A percentile compares a stretch with the other conserved stretches of the same genome.
phyloP scores from a whole-genome alignment of 1,284 basidiomycete species.

The Pseudozyma sp. region DNA sequence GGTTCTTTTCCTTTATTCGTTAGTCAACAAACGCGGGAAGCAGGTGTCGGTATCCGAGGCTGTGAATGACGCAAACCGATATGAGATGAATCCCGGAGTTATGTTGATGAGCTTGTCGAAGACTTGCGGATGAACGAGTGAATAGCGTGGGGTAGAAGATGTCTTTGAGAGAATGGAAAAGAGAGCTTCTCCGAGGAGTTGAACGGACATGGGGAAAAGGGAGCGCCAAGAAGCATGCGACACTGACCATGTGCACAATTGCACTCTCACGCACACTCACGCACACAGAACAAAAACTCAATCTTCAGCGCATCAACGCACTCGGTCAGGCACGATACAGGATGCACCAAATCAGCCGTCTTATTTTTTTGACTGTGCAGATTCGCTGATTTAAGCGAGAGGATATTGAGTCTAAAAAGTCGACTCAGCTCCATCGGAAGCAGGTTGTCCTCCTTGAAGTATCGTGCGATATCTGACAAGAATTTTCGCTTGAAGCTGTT shows the following conservation, averaged over 20 bases:
- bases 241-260: neutral
- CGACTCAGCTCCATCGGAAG: slow-evolving; percentile 28
- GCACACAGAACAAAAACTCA: no score
- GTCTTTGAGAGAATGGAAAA: neutral
- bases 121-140: neutral
- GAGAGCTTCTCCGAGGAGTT: slow-evolving; percentile 21
- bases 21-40: no score
- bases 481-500: no score
- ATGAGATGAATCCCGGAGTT: no score
- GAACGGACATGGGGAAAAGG: slow-evolving; percentile 11
- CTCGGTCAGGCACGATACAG: no score
- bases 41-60: no score
- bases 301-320: no score
- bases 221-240: neutral
- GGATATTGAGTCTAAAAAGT: neutral
- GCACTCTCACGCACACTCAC: no score
- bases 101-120: neutral
- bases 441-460: neutral
- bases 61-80: no score
- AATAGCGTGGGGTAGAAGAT: no score
- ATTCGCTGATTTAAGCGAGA: slow-evolving; percentile 2
- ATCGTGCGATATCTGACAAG: no score
- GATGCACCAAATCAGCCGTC: slow-evolving; percentile 5
- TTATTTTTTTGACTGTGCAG: neutral
- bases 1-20: no score